Evolutionary conservation across 495 filamentous ascomycete species (phyloP), one percentile per base, ranked within the genome.

Genomic region (Coniosporium apollinis): DNA sequence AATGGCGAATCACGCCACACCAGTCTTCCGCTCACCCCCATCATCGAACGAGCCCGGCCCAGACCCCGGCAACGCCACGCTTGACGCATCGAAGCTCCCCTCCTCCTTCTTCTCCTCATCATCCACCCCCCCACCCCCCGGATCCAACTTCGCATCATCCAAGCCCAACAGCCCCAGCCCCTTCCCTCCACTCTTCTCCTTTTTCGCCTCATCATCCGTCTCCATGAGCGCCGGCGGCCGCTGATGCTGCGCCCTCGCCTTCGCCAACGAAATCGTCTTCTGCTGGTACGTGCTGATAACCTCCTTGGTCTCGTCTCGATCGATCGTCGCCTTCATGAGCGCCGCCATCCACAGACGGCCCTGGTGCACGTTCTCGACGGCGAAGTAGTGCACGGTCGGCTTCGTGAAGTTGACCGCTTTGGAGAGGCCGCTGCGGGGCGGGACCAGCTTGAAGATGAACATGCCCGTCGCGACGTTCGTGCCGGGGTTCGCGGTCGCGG

Each of bases 361-460:
- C 45, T 89, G 74, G 37, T 80, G 70, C 24, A 92, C 62, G 39
- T 78, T 93, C 32, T 87, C 82, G 25, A 94, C 86, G 11, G 92
- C 91, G 55, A 99, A 96, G 50, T 94, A 99, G 50, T 99, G 91
- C 14, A 93, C 79, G 0, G 85, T 82, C 4, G 86, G 91, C 50
- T 92, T 94, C 5, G 91, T 99, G 57, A 96, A 96, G 39, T 83
- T 91, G 33, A 99, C 86, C 3, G 80, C 87, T 38, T 83, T 82
- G 1, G 82, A 78, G 17, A 87, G 69, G n/a, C 84, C 84, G 14
- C 71, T 67, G 38, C 84, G 81, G 3, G 91, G 91, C 1, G 91
- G 89, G 5, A 93, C 76, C 15, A 99, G 76, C 57, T 96, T 99
- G 70, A 99, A 99, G 50, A 94, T 94, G 63, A 99, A 99, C 43